Evolutionary conservation across 805 yeast species (phyloP).

Genomic region (Candida hungchunana): DNA sequence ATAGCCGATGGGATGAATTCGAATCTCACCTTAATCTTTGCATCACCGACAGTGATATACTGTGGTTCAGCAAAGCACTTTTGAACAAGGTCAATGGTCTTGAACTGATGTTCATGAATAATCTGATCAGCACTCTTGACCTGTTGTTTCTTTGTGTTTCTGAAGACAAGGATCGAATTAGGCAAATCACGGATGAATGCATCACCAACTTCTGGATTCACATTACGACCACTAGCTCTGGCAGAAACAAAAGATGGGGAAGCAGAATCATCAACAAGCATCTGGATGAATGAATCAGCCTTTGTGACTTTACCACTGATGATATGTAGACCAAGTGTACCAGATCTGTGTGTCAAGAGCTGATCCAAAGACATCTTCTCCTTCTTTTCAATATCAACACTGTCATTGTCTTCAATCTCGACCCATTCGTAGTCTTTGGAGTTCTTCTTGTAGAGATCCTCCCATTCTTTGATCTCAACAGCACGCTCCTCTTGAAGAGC

Average conservation of each 20-base stretch:
- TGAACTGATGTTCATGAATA: slow-evolving; percentile 43
- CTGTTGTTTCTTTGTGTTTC: slow-evolving; percentile 50
- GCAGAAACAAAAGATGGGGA: slow-evolving; percentile 55
- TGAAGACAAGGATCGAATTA: slow-evolving; percentile 51
- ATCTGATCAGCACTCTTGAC: slow-evolving; percentile 47
- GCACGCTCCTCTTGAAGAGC: slow-evolving; percentile 31
- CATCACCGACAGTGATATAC: slow-evolving; percentile 39
- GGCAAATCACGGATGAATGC: slow-evolving; percentile 69
- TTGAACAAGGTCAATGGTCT: slow-evolving; percentile 52
- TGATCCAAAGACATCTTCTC: slow-evolving; percentile 48
- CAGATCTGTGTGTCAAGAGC: slow-evolving; percentile 53
- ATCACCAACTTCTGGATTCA: slow-evolving; percentile 48
- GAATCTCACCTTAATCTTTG: slow-evolving; percentile 43
- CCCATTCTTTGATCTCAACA: slow-evolving; percentile 41
- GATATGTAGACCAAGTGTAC: slow-evolving; percentile 55
- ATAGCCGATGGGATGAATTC: slow-evolving; percentile 59
- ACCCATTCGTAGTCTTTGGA: slow-evolving; percentile 69
- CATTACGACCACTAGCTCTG: slow-evolving; percentile 41
- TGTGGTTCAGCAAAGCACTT: slow-evolving; percentile 44
- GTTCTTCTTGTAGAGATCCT: slow-evolving; percentile 44
- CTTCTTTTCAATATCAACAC: slow-evolving; percentile 33
- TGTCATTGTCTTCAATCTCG: slow-evolving; percentile 39
- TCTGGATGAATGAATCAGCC: slow-evolving; percentile 49
- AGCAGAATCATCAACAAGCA: slow-evolving; percentile 59
- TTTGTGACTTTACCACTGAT: slow-evolving; percentile 44